Evolutionary conservation across 306 rosid genomes (phyloP), one percentile per base, ranked within the genome.

Genomic region (Fragaria nilgerrensis): DNA sequence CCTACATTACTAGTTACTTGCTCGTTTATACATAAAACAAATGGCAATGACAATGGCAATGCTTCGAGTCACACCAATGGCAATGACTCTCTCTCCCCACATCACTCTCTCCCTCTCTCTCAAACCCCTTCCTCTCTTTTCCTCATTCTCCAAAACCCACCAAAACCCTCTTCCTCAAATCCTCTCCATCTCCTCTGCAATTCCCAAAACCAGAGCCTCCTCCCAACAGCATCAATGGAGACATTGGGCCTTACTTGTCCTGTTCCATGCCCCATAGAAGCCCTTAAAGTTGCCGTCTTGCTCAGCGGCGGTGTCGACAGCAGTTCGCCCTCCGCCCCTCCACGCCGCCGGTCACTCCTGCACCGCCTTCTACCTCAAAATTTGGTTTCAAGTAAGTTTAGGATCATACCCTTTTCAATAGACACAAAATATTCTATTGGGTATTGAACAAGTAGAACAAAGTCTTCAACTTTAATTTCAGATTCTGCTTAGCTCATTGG

Each of bases 271-370:
- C 96, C 13, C 80, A 78, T 15, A 82, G 56, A 81, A 82, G 56
- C 77, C 2, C 90, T 87, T 83, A 90, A 82, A 70, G 91, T 90
- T 5, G 96, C 97, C 9, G 91, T 95, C 64, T 93, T 95, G 70
- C 80, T 95, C 41, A 95, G 97, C 69, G 97, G 97, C 22, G 98
- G 97, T 13, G 97, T 90, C 44, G 97, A 95, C 69, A 95, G 97
- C 86, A 92, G 97, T 77, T 92, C 45, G 97, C 97, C 53, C 97
- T 95, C 79, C 92, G 91, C 20, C 87, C 7, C 97, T 90, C 61
- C 96, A 89, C 36, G 93, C 97, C 27, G 93, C 93, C 19, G 97
- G 97, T 6, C 97, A 95, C 77, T 86, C 90, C 44, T 95, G 98
- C 83, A 87, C 91, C 49, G 97, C 97, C 72, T 90, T 92, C 87